A percentile compares a stretch with the other conserved stretches of the same genome.
phyloP scores from a whole-genome alignment of 73 alveolate species.

The Loxodes magnus region DNA sequence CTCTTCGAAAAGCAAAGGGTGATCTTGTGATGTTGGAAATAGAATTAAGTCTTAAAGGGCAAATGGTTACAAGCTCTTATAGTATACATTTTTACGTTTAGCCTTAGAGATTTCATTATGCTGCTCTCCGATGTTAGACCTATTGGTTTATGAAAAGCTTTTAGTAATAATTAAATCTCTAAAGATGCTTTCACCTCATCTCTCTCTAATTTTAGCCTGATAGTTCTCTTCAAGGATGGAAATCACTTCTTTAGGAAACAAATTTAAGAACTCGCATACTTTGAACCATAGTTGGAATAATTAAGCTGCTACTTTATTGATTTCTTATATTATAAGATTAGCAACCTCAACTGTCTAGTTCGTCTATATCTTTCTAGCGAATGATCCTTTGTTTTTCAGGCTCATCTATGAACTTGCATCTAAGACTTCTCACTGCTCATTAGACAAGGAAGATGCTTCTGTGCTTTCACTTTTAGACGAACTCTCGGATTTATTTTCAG shows the following conservation, averaged over 20 bases:
- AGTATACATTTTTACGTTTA: slow-evolving; percentile 25
- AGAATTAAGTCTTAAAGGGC: slow-evolving; percentile 26
- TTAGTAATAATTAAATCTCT: slow-evolving; percentile 22
- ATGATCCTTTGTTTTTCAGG: too few species aligned
- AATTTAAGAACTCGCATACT: not conserved
- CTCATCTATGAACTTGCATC: too few species aligned
- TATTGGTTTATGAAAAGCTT: slow-evolving; percentile 30
- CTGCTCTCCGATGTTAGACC: slow-evolving; percentile 26
- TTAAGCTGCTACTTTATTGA: too few species aligned
- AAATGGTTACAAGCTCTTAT: slow-evolving; percentile 19
- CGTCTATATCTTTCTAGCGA: too few species aligned
- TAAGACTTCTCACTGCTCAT: too few species aligned
- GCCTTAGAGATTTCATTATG: slow-evolving; percentile 31
- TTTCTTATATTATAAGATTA: too few species aligned
- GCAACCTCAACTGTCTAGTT: too few species aligned
- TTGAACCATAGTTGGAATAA: slow-evolving; percentile 2
- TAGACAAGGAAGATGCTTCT: too few species aligned
- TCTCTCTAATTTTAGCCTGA: not conserved
- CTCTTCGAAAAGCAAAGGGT: slow-evolving; percentile 56
- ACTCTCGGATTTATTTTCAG: too few species aligned
- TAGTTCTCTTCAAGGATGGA: not conserved
- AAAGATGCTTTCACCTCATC: not conserved
- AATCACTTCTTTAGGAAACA: not conserved
- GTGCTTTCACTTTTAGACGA: too few species aligned
- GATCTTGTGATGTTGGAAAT: slow-evolving; percentile 25